Percentiles rank a stretch among this genome's conserved stretches.
phyloP scores from a whole-genome alignment of 805 yeast species.

The Peterozyma xylosa region DNA sequence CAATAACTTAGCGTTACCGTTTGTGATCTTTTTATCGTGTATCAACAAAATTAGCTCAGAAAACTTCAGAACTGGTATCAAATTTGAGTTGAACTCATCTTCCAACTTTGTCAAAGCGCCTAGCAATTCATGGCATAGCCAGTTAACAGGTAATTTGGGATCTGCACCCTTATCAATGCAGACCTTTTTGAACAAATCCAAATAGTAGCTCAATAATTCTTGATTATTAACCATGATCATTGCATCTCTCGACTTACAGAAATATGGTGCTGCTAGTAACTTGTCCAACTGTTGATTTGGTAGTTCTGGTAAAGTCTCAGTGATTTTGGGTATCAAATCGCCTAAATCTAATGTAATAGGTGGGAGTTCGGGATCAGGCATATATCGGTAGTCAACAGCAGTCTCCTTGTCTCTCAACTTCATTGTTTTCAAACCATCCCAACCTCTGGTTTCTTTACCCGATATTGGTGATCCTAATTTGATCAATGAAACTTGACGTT shows the following conservation, averaged over 20 bases:
- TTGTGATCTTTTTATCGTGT: conserved; percentile 40
- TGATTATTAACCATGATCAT: conserved; percentile 51
- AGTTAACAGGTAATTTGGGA: conserved; percentile 49
- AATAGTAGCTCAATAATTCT: conserved; percentile 44
- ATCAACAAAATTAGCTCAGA: conserved; percentile 50
- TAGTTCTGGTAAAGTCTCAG: conserved; percentile 38
- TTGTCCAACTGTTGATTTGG: conserved; percentile 52
- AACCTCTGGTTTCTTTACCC: conserved; percentile 72
- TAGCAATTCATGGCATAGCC: conserved; percentile 76
- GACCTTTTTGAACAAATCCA: conserved; percentile 25
- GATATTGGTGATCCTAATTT: conserved; percentile 20
- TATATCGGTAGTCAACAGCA: conserved; percentile 81
- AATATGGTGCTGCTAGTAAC: conserved; percentile 40
- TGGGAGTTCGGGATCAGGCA: conserved; percentile 92
- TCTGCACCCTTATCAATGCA: conserved; percentile 15
- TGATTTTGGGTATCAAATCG: conserved; percentile 33
- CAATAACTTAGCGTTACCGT: conserved; percentile 59
- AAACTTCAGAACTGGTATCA: conserved; percentile 35
- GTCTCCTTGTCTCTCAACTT: conserved; percentile 71
- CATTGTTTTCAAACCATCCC: conserved; percentile 75
- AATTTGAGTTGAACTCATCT: conserved; percentile 20
- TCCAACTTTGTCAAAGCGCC: conserved; percentile 58
- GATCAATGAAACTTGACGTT: conserved; percentile 54
- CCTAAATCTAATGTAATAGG: conserved; percentile 35
- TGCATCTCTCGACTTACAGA: conserved; percentile 67